Base-by-base conservation (phyloP, 2,329 filamentous ascomycete species). In the Aspergillus ruber region DNA sequence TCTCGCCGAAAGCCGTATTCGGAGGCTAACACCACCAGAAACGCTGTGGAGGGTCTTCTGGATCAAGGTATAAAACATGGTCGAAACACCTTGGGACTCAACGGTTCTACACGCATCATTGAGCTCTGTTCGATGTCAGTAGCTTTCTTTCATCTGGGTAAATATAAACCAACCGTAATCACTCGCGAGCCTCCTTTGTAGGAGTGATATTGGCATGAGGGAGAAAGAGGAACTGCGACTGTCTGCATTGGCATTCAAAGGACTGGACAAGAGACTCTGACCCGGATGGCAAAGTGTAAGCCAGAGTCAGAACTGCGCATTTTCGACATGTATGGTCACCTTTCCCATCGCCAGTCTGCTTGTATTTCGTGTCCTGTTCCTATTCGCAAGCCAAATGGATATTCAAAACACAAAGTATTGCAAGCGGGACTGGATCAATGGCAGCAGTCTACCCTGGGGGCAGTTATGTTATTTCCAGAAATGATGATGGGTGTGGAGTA, bases 41-140 rank as follows among this genome's bases (percentile, higher is more conserved):
- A 21, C 10, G 25, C 41, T 41, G 23, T 21, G 15, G 18, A 46
- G 8, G 33, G 41, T 46, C 23, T 41, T 32, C 25, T 41, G 18
- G 18, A 46, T 41, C 44, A 46, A 32, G 10, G 23, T 21, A 36
- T 46, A 42, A 36, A 46, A 46, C 44, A 46, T 42, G 35, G 36
- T 46, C 3, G 38, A 42, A n/a, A 42, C 44, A 10, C 21, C 36
- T 21, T 46, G 44, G 17, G 44, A 21, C 21, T 46, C 38, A n/a
- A 6, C 21, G 7, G 44, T 46, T 15, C 44, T 23, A 13, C 36
- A 38, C 20, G 40, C 40, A 9, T 42, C 40, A 25, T 29, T 23
- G 6, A 42, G 20, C 23, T 42, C 3, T 42, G 23, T 25, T 25
- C 9, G 21, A 4, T n/a, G 6, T 23, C 20, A n/a, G 13, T 21